Evolutionary conservation across 352 stramenopile genomes (phyloP), one percentile per base, ranked within the genome.

Genomic region (Globisporangium mamillatum): DNA sequence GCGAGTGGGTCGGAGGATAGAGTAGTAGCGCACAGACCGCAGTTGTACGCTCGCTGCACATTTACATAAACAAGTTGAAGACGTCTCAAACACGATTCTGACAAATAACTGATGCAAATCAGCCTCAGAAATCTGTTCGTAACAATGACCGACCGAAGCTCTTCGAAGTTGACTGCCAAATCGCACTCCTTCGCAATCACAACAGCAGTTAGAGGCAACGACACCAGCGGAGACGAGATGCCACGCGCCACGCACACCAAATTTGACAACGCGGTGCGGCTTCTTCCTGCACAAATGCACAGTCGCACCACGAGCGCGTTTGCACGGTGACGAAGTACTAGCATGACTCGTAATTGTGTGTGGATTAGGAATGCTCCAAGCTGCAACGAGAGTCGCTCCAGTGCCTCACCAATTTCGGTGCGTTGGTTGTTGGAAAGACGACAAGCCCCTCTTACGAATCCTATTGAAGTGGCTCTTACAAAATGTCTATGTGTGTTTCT

Each of bases 301-400:
- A 7, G n/a, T 25, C 22, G n/a, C 14, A 14, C 3, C 60, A 29
- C 5, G 8, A 46, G 44, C 16, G 24, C 18, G 34, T 41, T 41
- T 41, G 10, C 34, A 16, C 4, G 34, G 34, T 41, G 34, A 41
- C 10, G 8, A 41, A 41, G 34, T 41, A 18, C 18, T 20, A 18
- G 24, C 44, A 22, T 57, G 52, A 34, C 36, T 6, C 25, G 22
- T 59, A 20, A 14, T 10, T 63, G 32, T 22, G 20, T 41, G 34
- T 14, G 8, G 8, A 63, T 38, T 62, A 92, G 84, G 84, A 90
- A 60, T 92, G 81, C 70, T 67, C 84, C 12, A 82, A 81, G 72
- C 60, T 92, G 70, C 84, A 92, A 63, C 77, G 79, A 24, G 84
- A 90, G 60, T 92, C 84, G 63, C 79, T 92, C 60, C 76, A 88